Percentiles rank a stretch among this genome's conserved stretches.
Evolutionary conservation across 768 basidiomycete genomes (phyloP).

Genomic region (Fibroporia radiculosa): DNA sequence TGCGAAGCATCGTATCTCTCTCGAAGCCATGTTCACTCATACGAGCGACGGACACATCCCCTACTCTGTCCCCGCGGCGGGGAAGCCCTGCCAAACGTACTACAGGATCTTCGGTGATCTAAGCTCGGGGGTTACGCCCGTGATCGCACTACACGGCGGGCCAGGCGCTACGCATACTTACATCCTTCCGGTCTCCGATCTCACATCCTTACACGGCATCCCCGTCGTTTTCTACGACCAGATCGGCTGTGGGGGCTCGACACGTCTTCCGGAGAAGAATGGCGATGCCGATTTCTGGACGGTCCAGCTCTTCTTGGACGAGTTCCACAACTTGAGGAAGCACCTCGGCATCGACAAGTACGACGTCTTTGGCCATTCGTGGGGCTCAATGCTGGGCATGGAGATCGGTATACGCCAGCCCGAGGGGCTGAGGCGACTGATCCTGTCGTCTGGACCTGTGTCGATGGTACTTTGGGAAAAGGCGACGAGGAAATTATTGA

Average conservation of each 20-base stretch:
- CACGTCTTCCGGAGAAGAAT: conserved; percentile 31
- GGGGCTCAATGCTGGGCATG: conserved; percentile 47
- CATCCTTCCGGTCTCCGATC: conserved; percentile 29
- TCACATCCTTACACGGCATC: conserved; percentile 21
- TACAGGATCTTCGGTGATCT: conserved; percentile 38
- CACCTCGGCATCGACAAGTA: conserved; percentile 35
- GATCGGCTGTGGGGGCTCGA: conserved; percentile 38
- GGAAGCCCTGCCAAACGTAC: conserved; percentile 32
- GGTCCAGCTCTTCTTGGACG: conserved; percentile 42
- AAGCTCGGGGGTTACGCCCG: conserved; percentile 22
- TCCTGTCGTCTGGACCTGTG: conserved; percentile 38
- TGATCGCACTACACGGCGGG: conserved; percentile 41
- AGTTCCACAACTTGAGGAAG: conserved; percentile 42
- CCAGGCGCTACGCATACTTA: conserved; percentile 36
- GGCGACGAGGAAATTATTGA: conserved; percentile 16
- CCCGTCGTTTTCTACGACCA: conserved; percentile 47
- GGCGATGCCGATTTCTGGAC: conserved; percentile 31
- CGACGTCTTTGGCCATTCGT: conserved; percentile 46
- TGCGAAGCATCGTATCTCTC: too few relatives aligned
- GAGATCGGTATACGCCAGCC: conserved; percentile 36
- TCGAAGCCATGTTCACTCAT: background rate
- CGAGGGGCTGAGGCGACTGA: conserved; percentile 29
- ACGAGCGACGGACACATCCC: background rate
- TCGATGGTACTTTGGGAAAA: conserved; percentile 34
- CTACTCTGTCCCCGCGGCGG: conserved; percentile 10